These are phyloP conservation scores for Ceratocystis alfenasii DNA, from an alignment of 2,329 filamentous ascomycete species.

Conservation along the genomic window DNA sequence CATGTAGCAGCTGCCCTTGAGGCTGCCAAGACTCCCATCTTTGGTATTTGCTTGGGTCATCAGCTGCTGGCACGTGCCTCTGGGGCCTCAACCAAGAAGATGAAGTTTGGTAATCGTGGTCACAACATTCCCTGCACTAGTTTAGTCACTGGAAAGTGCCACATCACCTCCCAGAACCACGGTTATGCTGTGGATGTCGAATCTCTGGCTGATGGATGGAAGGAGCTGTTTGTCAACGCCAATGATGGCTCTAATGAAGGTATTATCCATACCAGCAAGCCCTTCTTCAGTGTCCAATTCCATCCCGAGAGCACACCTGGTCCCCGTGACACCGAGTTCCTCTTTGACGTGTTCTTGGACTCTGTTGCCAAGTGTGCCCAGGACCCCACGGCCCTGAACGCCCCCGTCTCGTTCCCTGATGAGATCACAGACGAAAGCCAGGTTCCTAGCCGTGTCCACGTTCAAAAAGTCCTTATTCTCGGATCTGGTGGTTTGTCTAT, in stretches of 20 bases:
- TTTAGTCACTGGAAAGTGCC: constrained; percentile 87
- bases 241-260: constrained; percentile 98
- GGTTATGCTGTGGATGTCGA: constrained; percentile 82
- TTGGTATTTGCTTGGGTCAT: constrained; percentile 92
- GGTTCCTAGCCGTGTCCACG: constrained; percentile 47
- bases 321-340: constrained; percentile 85
- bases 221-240: constrained; percentile 92
- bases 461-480: constrained; percentile 90
- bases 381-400: constrained; percentile 53
- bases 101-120: constrained; percentile 98
- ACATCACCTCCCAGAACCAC: constrained; percentile 98
- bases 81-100: constrained; percentile 77
- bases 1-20: constrained; percentile 66
- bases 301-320: constrained; percentile 95
- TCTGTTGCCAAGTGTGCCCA: constrained; percentile 62
- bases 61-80: constrained; percentile 82
- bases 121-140: constrained; percentile 98
- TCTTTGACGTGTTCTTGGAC: constrained; percentile 93
- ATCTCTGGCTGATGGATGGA: constrained; percentile 67
- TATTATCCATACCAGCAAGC: constrained; percentile 73
- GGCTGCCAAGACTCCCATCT: constrained; percentile 73
- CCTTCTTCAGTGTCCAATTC: constrained; percentile 99
- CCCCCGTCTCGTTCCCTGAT: constrained; percentile 77
- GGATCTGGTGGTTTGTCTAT: constrained; percentile 94
- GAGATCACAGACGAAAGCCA: constrained; percentile 60